These are phyloP conservation scores for Medicago lupulina DNA, from an alignment of 306 rosid genomes.

Conservation along the genomic window DNA sequence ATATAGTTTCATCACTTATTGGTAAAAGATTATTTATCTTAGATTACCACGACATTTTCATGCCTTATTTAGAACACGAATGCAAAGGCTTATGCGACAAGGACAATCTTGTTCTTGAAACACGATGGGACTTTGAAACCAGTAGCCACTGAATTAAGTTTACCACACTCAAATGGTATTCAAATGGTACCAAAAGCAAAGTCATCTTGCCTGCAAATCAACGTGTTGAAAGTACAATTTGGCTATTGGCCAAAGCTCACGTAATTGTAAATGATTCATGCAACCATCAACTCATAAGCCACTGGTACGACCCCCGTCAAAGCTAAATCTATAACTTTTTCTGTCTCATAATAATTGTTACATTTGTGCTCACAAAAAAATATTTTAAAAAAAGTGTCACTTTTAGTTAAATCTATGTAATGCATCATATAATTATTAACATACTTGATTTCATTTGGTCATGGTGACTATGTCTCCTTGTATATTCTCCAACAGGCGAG, in stretches of 20 bases:
- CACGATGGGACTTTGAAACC: too few relatives aligned
- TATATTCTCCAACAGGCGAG: conserved; percentile 54
- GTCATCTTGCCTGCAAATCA: conserved; percentile 57
- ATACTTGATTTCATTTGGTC: too few relatives aligned
- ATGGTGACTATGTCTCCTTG: too few relatives aligned
- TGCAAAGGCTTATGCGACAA: conserved; percentile 61
- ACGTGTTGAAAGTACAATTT: conserved; percentile 59
- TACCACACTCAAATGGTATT: conserved; percentile 52
- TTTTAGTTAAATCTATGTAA: too few relatives aligned
- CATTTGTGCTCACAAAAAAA: too few relatives aligned
- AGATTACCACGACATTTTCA: conserved; percentile 67
- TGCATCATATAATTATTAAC: too few relatives aligned
- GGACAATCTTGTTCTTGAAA: conserved; percentile 66
- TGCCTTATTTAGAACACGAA: conserved; percentile 64
- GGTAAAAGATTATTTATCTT: conserved; percentile 66
- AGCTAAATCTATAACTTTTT: neutral
- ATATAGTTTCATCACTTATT: too few relatives aligned
- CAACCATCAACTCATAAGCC: conserved; percentile 69
- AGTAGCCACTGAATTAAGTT: conserved; percentile 63
- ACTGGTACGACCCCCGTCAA: conserved; percentile 45
- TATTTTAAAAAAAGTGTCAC: too few relatives aligned
- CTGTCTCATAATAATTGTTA: neutral
- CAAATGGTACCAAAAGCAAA: conserved; percentile 52
- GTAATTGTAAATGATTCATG: conserved; percentile 64
- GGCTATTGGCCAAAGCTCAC: conserved; percentile 77